Percentiles rank a stretch among this genome's conserved stretches.
Evolutionary conservation across 2,329 filamentous ascomycete species (phyloP).

Genomic region (Ophiosphaerella korrae): DNA sequence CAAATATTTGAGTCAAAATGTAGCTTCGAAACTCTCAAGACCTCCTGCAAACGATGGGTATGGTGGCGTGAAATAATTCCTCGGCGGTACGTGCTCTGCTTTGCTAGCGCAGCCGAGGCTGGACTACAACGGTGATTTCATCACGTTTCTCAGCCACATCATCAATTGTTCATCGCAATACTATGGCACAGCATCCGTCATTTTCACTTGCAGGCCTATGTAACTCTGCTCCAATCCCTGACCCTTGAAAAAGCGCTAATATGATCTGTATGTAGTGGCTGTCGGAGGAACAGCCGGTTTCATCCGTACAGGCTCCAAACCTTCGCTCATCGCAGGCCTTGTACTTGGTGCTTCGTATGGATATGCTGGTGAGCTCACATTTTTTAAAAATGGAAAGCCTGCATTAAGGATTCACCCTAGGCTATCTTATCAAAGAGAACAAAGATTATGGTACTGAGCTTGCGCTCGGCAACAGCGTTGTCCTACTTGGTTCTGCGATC

Average conservation of each 20-base stretch:
- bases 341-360: constrained; percentile 33
- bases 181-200: constrained; percentile 37
- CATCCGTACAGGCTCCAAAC: constrained; percentile 34
- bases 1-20: no score
- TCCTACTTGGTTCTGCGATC: constrained; percentile 30
- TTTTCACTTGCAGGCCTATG: constrained; percentile 36
- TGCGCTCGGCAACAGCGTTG: constrained; percentile 31
- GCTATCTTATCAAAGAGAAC: constrained; percentile 36
- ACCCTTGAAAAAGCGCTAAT: no score
- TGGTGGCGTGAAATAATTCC: neutral
- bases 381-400: neutral
- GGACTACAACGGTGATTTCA: neutral
- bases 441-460: constrained; percentile 37
- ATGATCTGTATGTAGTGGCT: constrained; percentile 15
- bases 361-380: constrained; percentile 23
- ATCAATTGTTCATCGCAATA: constrained; percentile 3
- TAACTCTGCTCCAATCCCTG: constrained; percentile 5
- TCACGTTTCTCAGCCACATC: neutral
- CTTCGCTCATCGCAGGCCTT: constrained; percentile 33
- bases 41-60: neutral
- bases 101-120: neutral
- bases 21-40: no score
- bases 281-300: constrained; percentile 36
- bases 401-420: constrained; percentile 6
- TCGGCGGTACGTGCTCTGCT: neutral